Evolutionary conservation across 192 early-diverging fungal genomes (phyloP).

Genomic region (Endogone sp.): DNA sequence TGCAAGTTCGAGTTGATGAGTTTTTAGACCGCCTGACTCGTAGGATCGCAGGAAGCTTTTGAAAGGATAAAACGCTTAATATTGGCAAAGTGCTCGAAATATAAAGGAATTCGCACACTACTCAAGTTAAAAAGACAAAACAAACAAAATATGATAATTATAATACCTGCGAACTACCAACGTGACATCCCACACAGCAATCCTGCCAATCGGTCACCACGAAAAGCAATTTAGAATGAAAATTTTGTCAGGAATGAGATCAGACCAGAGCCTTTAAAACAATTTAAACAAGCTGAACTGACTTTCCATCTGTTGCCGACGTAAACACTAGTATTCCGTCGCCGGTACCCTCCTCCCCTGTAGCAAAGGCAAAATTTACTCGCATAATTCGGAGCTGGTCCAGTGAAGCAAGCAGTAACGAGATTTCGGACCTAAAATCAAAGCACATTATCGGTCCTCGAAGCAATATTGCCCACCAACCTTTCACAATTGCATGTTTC

Average conservation of each 20-base stretch:
- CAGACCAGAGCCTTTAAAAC: no score
- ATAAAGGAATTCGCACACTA: not conserved
- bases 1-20: constrained; percentile 3
- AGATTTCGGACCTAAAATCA: no score
- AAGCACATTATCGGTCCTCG: no score
- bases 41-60: constrained; percentile 5
- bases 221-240: no score
- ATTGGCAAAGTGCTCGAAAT: not conserved
- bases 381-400: no score
- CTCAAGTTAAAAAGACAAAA: not conserved
- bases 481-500: constrained; percentile 29
- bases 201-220: constrained; percentile 6
- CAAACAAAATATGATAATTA: constrained; percentile 4
- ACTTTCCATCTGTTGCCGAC: constrained; percentile 48
- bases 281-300: constrained; percentile 3
- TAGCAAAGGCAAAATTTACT: not conserved
- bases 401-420: no score
- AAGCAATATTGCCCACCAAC: constrained; percentile 3
- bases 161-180: constrained; percentile 15
- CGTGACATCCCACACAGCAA: constrained; percentile 50
- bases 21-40: constrained; percentile 1
- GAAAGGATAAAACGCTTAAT: no score
- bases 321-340: constrained; percentile 47
- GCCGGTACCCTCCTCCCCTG: constrained; percentile 3
- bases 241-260: no score